These are phyloP conservation scores for Acarospora socialis DNA, from an alignment of 2,329 filamentous ascomycete species.

Conservation along the genomic window DNA sequence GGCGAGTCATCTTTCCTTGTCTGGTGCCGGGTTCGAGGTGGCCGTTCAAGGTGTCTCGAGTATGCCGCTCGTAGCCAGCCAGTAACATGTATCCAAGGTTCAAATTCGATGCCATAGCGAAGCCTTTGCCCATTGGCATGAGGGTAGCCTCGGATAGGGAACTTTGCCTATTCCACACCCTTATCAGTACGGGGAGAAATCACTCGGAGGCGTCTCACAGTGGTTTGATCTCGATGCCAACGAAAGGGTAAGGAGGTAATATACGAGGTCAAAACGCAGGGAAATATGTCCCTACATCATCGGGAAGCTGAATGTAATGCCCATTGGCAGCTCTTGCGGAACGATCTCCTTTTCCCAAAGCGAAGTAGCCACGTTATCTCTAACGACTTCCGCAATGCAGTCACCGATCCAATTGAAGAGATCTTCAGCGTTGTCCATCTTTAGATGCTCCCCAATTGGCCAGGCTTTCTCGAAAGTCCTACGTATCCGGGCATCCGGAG, in stretches of 20 bases:
- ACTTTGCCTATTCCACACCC: slow-evolving; percentile 29
- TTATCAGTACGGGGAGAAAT: not conserved
- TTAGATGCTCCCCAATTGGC: slow-evolving; percentile 41
- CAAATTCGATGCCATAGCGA: slow-evolving; percentile 40
- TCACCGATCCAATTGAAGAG: slow-evolving; percentile 28
- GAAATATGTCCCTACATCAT: slow-evolving; percentile 28
- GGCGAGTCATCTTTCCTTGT: slow-evolving; percentile 29
- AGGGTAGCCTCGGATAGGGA: slow-evolving; percentile 39
- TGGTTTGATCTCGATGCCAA: slow-evolving; percentile 8
- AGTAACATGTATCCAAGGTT: slow-evolving; percentile 41
- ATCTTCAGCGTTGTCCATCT: slow-evolving; percentile 31
- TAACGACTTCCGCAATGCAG: slow-evolving; percentile 31
- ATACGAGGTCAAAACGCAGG: not conserved
- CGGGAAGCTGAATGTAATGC: slow-evolving; percentile 36
- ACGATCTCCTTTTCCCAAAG: slow-evolving; percentile 22
- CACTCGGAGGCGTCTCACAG: not conserved
- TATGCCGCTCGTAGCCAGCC: slow-evolving; percentile 39
- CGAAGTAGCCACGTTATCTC: slow-evolving; percentile 33
- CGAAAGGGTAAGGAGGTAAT: not conserved
- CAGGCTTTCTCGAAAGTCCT: slow-evolving; percentile 36
- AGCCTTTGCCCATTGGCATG: slow-evolving; percentile 45
- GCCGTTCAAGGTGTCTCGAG: slow-evolving; percentile 23
- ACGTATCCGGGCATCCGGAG: slow-evolving; percentile 31
- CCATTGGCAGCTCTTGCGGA: slow-evolving; percentile 33
- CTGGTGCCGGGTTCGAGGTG: slow-evolving; percentile 29